Conservation (phyloP, 2,329 filamentous ascomycete genomes). For the Colletotrichum sp. region DNA sequence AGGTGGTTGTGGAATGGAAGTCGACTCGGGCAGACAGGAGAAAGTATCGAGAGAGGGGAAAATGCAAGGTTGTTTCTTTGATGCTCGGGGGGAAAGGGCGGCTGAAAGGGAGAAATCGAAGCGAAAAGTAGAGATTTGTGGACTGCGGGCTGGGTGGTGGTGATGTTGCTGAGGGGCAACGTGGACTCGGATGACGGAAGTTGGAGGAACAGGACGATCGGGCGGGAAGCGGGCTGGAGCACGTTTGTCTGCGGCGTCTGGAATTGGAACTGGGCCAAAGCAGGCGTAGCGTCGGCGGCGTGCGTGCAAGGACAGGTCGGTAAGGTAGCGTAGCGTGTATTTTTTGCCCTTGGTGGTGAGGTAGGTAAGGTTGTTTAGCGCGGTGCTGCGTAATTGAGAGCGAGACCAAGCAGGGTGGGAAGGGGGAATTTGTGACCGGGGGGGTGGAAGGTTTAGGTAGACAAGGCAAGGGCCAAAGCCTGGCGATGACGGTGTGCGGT, state of each 20-base stretch:
- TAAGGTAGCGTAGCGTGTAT: background rate
- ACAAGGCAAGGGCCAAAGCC: background rate
- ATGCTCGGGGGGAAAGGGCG: background rate
- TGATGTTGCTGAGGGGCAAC: conserved; percentile 19
- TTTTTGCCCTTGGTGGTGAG: background rate
- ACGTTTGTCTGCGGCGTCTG: conserved; percentile 2
- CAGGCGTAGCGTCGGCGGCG: background rate
- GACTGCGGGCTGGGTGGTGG: conserved; percentile 4
- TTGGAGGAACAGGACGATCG: conserved; percentile 16
- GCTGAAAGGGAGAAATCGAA: conserved; percentile 14
- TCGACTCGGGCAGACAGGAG: background rate
- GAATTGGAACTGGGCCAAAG: background rate
- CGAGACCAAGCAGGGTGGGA: conserved; percentile 7
- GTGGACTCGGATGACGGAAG: conserved; percentile 22
- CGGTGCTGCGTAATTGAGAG: background rate
- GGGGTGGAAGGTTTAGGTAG: conserved; percentile 11
- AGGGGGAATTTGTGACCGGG: background rate
- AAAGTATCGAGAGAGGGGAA: background rate
- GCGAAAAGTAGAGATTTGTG: conserved; percentile 14
- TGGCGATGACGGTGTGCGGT: conserved; percentile 14
- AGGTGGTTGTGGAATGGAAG: background rate
- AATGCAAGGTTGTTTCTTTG: conserved; percentile 9
- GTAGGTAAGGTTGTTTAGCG: background rate
- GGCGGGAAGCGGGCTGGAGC: conserved; percentile 9
- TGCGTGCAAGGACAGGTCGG: background rate